Conservation (phyloP, 2,329 filamentous ascomycete genomes). For the Falciphora oryzae region DNA sequence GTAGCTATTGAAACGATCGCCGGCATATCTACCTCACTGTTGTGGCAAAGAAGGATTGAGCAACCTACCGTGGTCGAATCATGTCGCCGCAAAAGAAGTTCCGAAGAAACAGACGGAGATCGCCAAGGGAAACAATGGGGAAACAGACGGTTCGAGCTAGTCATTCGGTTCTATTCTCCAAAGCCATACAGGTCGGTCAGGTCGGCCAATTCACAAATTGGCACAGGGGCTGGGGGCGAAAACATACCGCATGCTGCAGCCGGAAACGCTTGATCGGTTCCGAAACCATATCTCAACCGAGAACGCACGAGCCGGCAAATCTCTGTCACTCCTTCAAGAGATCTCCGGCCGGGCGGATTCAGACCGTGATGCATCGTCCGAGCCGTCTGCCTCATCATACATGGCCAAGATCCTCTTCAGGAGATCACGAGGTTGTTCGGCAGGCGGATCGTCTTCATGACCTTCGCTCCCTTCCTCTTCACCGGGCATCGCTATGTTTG, state of each 20-base stretch:
- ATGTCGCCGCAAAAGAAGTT: neutral
- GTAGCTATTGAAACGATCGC: neutral
- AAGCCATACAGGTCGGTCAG: too few species aligned
- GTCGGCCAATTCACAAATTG: too few species aligned
- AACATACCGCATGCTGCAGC: too few species aligned
- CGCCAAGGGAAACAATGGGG: neutral
- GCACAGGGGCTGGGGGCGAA: too few species aligned
- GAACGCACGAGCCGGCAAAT: too few species aligned
- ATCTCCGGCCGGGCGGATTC: neutral
- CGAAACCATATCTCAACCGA: too few species aligned
- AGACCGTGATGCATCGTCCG: neutral
- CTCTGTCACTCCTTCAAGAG: neutral
- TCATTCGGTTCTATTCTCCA: too few species aligned
- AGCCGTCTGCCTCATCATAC: neutral
- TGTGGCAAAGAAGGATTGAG: neutral
- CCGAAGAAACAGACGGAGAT: neutral
- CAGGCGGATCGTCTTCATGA: neutral
- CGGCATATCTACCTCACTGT: neutral
- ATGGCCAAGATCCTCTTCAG: slow-evolving; percentile 1
- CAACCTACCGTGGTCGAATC: neutral
- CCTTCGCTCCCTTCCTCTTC: neutral
- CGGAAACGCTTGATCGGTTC: too few species aligned
- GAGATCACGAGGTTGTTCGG: neutral
- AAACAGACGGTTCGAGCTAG: neutral
- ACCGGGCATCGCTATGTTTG: neutral